These are phyloP conservation scores for Boletus subcaerulescens DNA, from an alignment of 768 basidiomycete genomes.

Conservation along the genomic window DNA sequence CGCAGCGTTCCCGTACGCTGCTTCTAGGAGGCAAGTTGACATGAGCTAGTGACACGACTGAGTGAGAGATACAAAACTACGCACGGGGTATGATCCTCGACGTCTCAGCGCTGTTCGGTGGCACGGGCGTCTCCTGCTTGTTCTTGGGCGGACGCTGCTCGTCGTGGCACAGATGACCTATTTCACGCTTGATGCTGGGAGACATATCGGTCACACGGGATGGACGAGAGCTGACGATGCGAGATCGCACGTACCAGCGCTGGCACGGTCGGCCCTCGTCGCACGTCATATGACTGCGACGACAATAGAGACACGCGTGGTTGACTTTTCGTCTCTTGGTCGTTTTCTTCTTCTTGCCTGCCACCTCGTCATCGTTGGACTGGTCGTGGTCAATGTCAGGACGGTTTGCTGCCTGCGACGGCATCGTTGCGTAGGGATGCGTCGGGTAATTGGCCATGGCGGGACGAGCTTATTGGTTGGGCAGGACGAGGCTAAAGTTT, in stretches of 20 bases:
- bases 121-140: conserved; percentile 37
- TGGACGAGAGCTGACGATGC: conserved; percentile 3
- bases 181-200: conserved; percentile 89
- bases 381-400: conserved; percentile 27
- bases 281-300: conserved; percentile 90
- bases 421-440: conserved; percentile 26
- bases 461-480: conserved; percentile 3
- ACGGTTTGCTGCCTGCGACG: conserved; percentile 12
- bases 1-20: too few relatives aligned
- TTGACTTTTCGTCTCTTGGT: conserved; percentile 82
- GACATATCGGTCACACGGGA: conserved; percentile 5
- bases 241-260: conserved; percentile 69
- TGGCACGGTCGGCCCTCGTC: conserved; percentile 89
- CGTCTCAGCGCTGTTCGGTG: conserved; percentile 31
- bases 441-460: conserved; percentile 29
- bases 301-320: conserved; percentile 91
- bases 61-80: background rate
- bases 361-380: conserved; percentile 32
- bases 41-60: background rate
- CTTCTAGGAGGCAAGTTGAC: too few relatives aligned
- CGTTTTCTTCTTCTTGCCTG: conserved; percentile 40
- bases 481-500: conserved; percentile 10
- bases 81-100: conserved; percentile 31
- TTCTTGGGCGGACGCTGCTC: conserved; percentile 59
- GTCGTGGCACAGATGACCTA: conserved; percentile 91